Evolutionary conservation across 805 yeast species (phyloP), one percentile per base, ranked within the genome.

Genomic region (Ogataea corticis): DNA sequence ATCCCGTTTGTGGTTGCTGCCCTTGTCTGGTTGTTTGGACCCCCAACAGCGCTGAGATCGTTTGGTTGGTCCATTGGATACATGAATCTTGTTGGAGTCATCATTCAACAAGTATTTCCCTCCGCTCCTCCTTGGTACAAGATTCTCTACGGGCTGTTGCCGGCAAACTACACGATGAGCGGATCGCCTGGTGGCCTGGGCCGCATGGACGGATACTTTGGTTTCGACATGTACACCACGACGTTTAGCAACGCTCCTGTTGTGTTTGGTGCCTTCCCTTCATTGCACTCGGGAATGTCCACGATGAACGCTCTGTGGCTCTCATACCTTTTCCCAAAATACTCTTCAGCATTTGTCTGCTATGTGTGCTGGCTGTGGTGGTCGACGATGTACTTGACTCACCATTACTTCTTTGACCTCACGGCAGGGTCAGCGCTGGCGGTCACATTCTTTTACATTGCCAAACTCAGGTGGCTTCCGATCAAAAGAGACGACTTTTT

Each of bases 51-150:
- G 10, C 68, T 91, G 30, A 80, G 94, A 51, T 82, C 88, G 2
- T 91, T 83, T 65, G 96, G 88, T 3, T 87, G 89, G 71, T 90
- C 97, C 3, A 87, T 91, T 68, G 98, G 98, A 6, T 88, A 86
- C 72, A 85, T 90, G 92, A 92, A 91, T 66, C 68, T 90, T 51
- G 61, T 79, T 41, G 97, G 97, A 36, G 97, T 91, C 30, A 57
- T 83, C 21, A 79, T 79, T 46, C 97, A 91, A 69, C 75, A 87
- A 50, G 46, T 82, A 7, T 87, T 86, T 62, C 97, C 98, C 5
- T 86, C 92, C 29, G 96, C 97, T 41, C 95, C 98, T 13, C 98
- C 98, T 17, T 91, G 98, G 98, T 91, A 91, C 65, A 85, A 87
- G 58, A 79, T 77, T 52, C 63, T 82, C 33, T 82, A 91, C 60